Base-by-base conservation (phyloP, 2,329 filamentous ascomycete species). In the Sarocladiaceae sp. region DNA sequence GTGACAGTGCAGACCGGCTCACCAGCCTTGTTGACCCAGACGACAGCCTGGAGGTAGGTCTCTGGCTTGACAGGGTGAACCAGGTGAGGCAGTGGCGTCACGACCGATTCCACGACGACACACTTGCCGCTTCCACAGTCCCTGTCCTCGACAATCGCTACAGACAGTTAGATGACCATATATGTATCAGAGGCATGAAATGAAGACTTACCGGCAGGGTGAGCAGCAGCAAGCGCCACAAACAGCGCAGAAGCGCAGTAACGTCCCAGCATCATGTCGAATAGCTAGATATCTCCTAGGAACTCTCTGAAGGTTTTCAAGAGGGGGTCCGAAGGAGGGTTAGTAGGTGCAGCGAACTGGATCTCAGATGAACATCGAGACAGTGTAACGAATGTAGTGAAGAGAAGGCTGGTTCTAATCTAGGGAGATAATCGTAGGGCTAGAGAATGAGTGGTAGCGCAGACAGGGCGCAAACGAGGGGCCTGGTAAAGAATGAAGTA, bases 401-500 rank as follows among this genome's bases (percentile, higher is more conserved):
- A 42, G 11, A 20, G 3, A 8, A 13, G 11, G n/a, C n/a, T n/a
- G n/a, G n/a, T n/a, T n/a, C n/a, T n/a, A n/a, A n/a, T n/a, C n/a
- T n/a, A n/a, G n/a, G n/a, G n/a, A n/a, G n/a, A n/a, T n/a, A 29
- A 20, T 48, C 15, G 22, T 4, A 46, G 22, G 22, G 17, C 26
- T 28, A 31, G 3, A 28, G 13, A 48, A 48, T 8, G 44, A 48
- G 28, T 17, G 44, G 28, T 28, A 31, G 28, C 15, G 44, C 28
- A 17, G 17, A 20, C 4, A 20, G 29, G 18, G 23, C 28, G 48
- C 46, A 54, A 47, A 35, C 39, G 39, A 28, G 20, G 31, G 31
- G 17, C 25, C 11, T 18, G 20, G 17, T 22, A 46, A 47, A 50
- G 54, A 52, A 54, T 53, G 52, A 50, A 48, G 53, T 29, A 20